Conservation (phyloP, 2,329 filamentous ascomycete species). For the Trichoderma afroharzianum region DNA sequence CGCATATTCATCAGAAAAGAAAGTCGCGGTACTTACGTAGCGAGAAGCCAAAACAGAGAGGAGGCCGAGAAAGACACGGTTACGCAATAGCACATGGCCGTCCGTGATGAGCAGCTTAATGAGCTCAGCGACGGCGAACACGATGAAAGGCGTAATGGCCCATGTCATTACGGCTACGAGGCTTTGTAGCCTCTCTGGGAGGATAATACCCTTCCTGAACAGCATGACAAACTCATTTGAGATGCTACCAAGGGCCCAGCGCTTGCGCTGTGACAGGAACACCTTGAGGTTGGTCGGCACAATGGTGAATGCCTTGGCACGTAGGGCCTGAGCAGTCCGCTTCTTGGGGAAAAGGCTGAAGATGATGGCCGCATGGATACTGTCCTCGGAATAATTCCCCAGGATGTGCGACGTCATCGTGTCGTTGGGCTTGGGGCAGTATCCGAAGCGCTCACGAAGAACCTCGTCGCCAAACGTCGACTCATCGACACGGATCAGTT, state of each 20-base stretch:
- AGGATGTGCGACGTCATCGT: constrained; percentile 47
- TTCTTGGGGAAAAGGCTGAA: constrained; percentile 43
- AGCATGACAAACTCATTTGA: constrained; percentile 49
- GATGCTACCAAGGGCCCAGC: constrained; percentile 47
- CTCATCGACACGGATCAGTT: constrained; percentile 47
- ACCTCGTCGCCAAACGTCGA: constrained; percentile 46
- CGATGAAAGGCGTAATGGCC: constrained; percentile 44
- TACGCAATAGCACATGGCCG: constrained; percentile 32
- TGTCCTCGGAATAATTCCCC: constrained; percentile 47
- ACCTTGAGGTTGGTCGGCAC: constrained; percentile 44
- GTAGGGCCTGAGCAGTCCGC: constrained; percentile 44
- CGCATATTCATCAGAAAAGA: background rate
- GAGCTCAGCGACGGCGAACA: constrained; percentile 37
- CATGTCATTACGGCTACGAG: constrained; percentile 45
- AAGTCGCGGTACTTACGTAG: constrained; percentile 35
- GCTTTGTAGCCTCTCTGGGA: constrained; percentile 43
- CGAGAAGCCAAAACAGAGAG: constrained; percentile 36
- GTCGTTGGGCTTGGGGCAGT: constrained; percentile 47
- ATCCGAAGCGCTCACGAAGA: constrained; percentile 45
- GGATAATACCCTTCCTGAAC: constrained; percentile 39
- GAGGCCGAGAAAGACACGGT: constrained; percentile 37
- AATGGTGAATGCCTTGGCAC: constrained; percentile 45
- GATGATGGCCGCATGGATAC: constrained; percentile 47
- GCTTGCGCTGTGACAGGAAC: constrained; percentile 46
- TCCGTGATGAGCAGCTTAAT: constrained; percentile 34